Evolutionary conservation across 352 stramenopile species (phyloP).

Genomic region (Phytopythium helicoides): DNA sequence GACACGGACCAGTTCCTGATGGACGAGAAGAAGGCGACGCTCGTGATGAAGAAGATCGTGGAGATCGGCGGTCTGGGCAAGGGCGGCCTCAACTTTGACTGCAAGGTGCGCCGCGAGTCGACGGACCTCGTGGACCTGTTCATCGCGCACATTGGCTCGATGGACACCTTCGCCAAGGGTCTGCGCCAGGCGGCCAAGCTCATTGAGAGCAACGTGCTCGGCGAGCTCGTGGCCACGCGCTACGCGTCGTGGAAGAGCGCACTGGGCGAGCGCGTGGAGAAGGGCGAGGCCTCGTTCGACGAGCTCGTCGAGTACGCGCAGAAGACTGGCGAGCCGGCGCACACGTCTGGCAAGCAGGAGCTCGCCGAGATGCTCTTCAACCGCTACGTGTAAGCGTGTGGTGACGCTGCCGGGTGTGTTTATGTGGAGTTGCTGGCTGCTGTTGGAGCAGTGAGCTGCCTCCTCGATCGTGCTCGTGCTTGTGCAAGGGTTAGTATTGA

Average conservation of each 20-base stretch:
- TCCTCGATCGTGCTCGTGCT: too few species aligned
- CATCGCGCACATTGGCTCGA: conserved; percentile 82
- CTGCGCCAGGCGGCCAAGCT: conserved; percentile 72
- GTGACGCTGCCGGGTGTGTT: too few species aligned
- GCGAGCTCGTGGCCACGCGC: conserved; percentile 43
- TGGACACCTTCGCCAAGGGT: conserved; percentile 80
- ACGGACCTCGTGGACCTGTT: conserved; percentile 81
- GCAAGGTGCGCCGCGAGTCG: conserved; percentile 79
- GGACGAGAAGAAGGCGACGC: conserved; percentile 71
- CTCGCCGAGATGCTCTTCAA: conserved; percentile 68
- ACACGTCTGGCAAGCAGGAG: conserved; percentile 75
- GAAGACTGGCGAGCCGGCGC: conserved; percentile 49
- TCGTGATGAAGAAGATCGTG: conserved; percentile 76
- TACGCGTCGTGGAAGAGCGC: conserved; percentile 70
- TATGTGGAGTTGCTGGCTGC: too few species aligned
- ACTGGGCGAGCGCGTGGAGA: conserved; percentile 58
- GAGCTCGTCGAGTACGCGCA: conserved; percentile 47
- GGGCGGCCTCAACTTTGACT: conserved; percentile 87
- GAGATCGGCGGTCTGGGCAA: conserved; percentile 65
- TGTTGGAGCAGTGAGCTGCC: too few species aligned
- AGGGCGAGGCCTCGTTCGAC: conserved; percentile 60
- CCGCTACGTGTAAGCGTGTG: conserved; percentile 26
- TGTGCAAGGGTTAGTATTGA: too few species aligned
- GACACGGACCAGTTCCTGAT: conserved; percentile 88
- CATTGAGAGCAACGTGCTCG: conserved; percentile 50